These are phyloP conservation scores for Aspergillus sclerotiicarbonarius DNA, from an alignment of 495 filamentous ascomycete genomes.

Conservation along the genomic window DNA sequence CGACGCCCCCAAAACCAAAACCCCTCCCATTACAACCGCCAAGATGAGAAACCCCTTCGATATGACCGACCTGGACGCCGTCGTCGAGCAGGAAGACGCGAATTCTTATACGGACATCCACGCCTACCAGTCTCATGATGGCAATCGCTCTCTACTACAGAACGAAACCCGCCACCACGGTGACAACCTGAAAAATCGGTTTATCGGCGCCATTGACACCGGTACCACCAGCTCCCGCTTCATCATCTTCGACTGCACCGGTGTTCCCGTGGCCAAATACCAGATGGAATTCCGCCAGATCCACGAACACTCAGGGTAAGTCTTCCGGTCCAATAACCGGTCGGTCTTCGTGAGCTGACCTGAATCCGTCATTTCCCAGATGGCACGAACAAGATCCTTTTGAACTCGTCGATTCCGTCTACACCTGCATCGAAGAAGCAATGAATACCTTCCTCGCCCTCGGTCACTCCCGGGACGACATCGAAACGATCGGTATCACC, in stretches of 20 bases:
- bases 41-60: conserved; percentile 45
- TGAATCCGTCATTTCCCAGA: conserved; percentile 40
- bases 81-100: conserved; percentile 27
- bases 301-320: conserved; percentile 87
- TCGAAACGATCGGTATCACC: conserved; percentile 88
- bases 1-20: conserved; percentile 2
- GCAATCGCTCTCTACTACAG: conserved; percentile 43
- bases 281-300: conserved; percentile 90
- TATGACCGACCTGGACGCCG: conserved; percentile 33
- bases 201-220: conserved; percentile 79
- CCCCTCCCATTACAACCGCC: conserved; percentile 2
- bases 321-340: conserved; percentile 12
- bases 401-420: conserved; percentile 75
- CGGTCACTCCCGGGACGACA: conserved; percentile 67
- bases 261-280: conserved; percentile 79
- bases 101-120: conserved; percentile 23
- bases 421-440: conserved; percentile 80
- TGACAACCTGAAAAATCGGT: conserved; percentile 45
- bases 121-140: conserved; percentile 35
- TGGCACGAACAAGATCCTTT: conserved; percentile 94
- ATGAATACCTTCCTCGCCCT: conserved; percentile 67
- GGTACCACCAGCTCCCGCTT: conserved; percentile 93
- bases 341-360: neutral
- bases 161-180: conserved; percentile 31
- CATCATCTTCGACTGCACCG: conserved; percentile 81